These are phyloP conservation scores for Epichloe gansuensis DNA, from an alignment of 2,329 filamentous ascomycete genomes.

Conservation along the genomic window DNA sequence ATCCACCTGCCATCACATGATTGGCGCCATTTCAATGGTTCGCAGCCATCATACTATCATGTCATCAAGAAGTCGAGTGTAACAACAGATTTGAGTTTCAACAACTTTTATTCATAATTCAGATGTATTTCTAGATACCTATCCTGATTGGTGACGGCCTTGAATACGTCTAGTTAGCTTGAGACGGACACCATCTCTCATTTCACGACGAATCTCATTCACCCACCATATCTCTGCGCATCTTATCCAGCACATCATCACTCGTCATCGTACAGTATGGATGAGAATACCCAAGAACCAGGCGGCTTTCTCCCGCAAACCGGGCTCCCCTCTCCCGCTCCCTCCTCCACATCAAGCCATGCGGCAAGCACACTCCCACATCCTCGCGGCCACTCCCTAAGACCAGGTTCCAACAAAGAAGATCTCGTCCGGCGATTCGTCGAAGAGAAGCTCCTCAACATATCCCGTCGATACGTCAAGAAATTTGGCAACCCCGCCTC, in stretches of 20 bases:
- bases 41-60: too few species aligned
- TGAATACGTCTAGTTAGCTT: too few species aligned
- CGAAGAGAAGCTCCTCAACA: slow-evolving; percentile 37
- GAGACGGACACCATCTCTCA: background rate
- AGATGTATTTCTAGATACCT: too few species aligned
- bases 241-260: too few species aligned
- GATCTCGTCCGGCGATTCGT: slow-evolving; percentile 46
- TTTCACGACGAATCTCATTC: background rate
- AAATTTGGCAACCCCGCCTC: slow-evolving; percentile 36
- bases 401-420: slow-evolving; percentile 46
- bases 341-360: slow-evolving; percentile 32
- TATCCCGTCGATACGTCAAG: slow-evolving; percentile 47
- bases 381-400: slow-evolving; percentile 38
- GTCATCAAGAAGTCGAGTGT: too few species aligned
- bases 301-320: slow-evolving; percentile 39
- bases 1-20: slow-evolving; percentile 5
- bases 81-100: too few species aligned
- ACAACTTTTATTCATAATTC: too few species aligned
- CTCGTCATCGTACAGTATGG: background rate
- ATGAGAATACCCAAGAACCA: slow-evolving; percentile 12
- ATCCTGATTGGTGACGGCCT: too few species aligned
- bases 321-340: slow-evolving; percentile 41
- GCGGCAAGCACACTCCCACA: slow-evolving; percentile 35
- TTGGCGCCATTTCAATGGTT: background rate
- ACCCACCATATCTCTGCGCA: background rate